phyloP scores from a whole-genome alignment of 2,329 filamentous ascomycete genomes.

The Thermothelomyces thermophilus region DNA sequence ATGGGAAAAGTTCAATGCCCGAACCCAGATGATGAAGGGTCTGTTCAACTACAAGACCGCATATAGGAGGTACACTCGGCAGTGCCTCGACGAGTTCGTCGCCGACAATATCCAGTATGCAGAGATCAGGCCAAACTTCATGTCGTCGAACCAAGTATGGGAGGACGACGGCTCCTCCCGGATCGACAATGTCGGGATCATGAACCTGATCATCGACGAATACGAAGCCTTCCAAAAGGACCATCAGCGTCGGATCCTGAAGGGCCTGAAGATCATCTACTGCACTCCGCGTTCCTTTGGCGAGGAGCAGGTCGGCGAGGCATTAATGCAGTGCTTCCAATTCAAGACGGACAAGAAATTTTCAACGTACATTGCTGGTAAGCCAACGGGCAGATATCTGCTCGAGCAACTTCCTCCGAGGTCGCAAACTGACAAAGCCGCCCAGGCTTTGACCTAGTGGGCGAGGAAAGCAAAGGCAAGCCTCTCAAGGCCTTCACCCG shows the following conservation, averaged over 20 bases:
- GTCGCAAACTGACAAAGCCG: background rate
- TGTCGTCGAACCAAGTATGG: constrained; percentile 56
- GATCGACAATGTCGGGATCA: constrained; percentile 52
- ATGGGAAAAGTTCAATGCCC: constrained; percentile 59
- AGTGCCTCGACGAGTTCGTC: constrained; percentile 55
- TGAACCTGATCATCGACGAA: constrained; percentile 53
- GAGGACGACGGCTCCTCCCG: constrained; percentile 46
- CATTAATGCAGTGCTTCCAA: constrained; percentile 54
- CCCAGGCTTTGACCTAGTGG: constrained; percentile 62
- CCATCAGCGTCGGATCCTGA: constrained; percentile 41
- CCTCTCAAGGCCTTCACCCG: constrained; percentile 51
- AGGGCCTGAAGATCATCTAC: constrained; percentile 64
- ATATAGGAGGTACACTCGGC: constrained; percentile 53
- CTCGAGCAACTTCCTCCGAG: background rate
- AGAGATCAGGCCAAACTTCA: constrained; percentile 64
- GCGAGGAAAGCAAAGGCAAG: constrained; percentile 56
- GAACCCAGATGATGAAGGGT: constrained; percentile 67
- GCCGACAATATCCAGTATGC: constrained; percentile 63
- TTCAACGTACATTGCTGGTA: constrained; percentile 57
- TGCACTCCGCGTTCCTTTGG: constrained; percentile 59
- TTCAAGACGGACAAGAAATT: constrained; percentile 47
- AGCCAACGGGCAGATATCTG: constrained; percentile 26
- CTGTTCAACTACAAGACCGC: constrained; percentile 61
- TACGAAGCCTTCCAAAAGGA: constrained; percentile 40
- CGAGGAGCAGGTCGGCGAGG: constrained; percentile 38